phyloP scores from a whole-genome alignment of 768 basidiomycete genomes.

The Cantharellus anzutake region DNA sequence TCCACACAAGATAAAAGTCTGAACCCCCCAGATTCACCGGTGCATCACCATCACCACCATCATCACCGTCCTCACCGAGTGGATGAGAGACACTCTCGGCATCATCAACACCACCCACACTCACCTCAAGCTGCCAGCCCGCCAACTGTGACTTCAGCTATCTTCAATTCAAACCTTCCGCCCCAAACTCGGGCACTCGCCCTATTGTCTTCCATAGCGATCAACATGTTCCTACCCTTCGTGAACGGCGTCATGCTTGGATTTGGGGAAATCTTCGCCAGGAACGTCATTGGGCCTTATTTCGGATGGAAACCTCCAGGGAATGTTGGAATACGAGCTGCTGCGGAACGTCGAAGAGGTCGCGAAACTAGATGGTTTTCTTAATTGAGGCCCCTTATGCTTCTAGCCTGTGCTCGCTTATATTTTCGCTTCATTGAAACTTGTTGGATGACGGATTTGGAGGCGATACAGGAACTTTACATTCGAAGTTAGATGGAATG shows the following conservation, averaged over 20 bases:
- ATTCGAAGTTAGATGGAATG: too few relatives aligned
- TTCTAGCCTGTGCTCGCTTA: too few relatives aligned
- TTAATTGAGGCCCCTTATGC: too few relatives aligned
- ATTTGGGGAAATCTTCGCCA: constrained; percentile 80
- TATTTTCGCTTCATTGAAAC: too few relatives aligned
- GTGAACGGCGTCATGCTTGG: constrained; percentile 91
- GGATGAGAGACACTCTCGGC: not conserved
- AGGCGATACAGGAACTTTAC: too few relatives aligned
- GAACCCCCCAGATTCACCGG: constrained; percentile 20
- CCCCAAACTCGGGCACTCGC: constrained; percentile 48
- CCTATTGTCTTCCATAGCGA: constrained; percentile 51
- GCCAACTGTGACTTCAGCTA: constrained; percentile 39
- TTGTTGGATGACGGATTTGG: too few relatives aligned
- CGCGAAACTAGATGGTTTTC: too few relatives aligned
- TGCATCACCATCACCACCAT: constrained; percentile 6
- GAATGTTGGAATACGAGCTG: not conserved
- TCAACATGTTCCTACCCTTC: constrained; percentile 75
- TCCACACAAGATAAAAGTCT: constrained; percentile 32
- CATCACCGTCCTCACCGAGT: not conserved
- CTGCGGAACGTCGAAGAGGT: not conserved
- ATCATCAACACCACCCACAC: not conserved
- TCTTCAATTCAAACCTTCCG: constrained; percentile 52
- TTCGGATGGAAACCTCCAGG: constrained; percentile 14
- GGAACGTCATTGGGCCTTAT: constrained; percentile 16
- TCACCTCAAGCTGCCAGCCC: constrained; percentile 11